phyloP scores from a whole-genome alignment of 768 basidiomycete genomes.

The Boletus pseudo-olivaceus region DNA sequence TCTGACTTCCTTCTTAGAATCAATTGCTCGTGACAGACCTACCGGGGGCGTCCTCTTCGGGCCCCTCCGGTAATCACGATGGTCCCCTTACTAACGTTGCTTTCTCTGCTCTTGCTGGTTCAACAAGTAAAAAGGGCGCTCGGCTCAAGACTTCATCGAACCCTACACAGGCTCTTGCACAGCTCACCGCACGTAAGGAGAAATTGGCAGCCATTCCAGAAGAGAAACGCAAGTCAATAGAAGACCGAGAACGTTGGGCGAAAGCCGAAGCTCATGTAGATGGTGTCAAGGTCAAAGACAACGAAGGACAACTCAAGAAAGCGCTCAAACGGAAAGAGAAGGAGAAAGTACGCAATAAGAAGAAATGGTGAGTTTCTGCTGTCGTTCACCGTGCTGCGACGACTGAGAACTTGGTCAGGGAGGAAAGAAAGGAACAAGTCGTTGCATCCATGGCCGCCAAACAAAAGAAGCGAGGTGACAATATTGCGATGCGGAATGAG shows the following conservation, averaged over 20 bases:
- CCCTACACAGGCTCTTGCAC: conserved; percentile 80
- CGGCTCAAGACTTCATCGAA: conserved; percentile 72
- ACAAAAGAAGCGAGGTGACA: conserved; percentile 89
- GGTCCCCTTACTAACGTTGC: conserved; percentile 58
- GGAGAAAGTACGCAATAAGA: conserved; percentile 79
- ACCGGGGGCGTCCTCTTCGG: conserved; percentile 20
- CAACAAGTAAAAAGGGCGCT: conserved; percentile 45
- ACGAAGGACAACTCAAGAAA: conserved; percentile 83
- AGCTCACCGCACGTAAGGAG: conserved; percentile 73
- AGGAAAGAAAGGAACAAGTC: conserved; percentile 79
- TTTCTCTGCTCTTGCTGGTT: conserved; percentile 61
- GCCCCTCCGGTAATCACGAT: conserved; percentile 30
- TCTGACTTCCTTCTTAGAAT: conserved; percentile 38
- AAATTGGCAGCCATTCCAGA: conserved; percentile 74
- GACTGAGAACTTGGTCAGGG: conserved; percentile 47
- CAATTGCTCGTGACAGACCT: conserved; percentile 69
- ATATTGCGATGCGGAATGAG: conserved; percentile 84
- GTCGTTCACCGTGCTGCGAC: background rate
- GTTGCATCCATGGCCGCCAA: conserved; percentile 72
- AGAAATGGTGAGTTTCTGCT: conserved; percentile 64
- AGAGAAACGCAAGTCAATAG: conserved; percentile 75
- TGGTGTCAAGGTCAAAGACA: conserved; percentile 89
- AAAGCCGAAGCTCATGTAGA: conserved; percentile 86
- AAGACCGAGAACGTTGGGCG: conserved; percentile 85
- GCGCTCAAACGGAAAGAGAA: conserved; percentile 92